Conservation (phyloP, 805 yeast species). For the Hanseniaspora lindneri region DNA sequence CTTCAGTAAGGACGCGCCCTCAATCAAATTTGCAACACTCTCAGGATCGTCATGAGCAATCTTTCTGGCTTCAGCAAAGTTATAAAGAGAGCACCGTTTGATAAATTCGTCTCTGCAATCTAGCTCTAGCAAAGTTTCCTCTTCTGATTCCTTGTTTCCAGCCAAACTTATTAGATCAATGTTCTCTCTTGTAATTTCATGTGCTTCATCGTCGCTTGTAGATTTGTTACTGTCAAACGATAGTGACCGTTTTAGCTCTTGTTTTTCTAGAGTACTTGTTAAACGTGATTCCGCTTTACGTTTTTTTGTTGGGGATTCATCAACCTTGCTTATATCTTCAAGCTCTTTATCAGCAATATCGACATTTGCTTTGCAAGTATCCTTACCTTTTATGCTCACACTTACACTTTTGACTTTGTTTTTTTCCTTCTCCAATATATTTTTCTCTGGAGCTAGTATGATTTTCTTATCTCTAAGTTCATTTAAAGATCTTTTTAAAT, state of each 20-base stretch:
- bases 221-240: conserved; percentile 12
- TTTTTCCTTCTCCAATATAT: too few species aligned
- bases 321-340: too few species aligned
- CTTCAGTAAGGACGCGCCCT: not conserved
- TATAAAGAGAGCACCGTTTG: conserved; percentile 5
- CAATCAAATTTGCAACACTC: not conserved
- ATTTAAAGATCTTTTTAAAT: not conserved
- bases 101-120: conserved; percentile 12
- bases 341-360: too few species aligned
- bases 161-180: not conserved
- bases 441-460: not conserved
- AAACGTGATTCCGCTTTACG: not conserved
- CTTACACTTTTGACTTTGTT: not conserved
- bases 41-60: not conserved
- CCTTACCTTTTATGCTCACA: too few species aligned
- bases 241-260: not conserved
- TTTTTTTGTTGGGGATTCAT: conserved; percentile 14
- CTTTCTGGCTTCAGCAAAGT: not conserved
- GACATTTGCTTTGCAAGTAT: too few species aligned
- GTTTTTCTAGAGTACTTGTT: not conserved
- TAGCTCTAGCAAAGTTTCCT: not conserved
- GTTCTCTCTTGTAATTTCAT: not conserved
- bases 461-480: not conserved
- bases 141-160: not conserved
- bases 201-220: conserved; percentile 14